Evolutionary conservation across 2,329 filamentous ascomycete genomes (phyloP), one percentile per base, ranked within the genome.

Genomic region (Ramichloridium luteum): DNA sequence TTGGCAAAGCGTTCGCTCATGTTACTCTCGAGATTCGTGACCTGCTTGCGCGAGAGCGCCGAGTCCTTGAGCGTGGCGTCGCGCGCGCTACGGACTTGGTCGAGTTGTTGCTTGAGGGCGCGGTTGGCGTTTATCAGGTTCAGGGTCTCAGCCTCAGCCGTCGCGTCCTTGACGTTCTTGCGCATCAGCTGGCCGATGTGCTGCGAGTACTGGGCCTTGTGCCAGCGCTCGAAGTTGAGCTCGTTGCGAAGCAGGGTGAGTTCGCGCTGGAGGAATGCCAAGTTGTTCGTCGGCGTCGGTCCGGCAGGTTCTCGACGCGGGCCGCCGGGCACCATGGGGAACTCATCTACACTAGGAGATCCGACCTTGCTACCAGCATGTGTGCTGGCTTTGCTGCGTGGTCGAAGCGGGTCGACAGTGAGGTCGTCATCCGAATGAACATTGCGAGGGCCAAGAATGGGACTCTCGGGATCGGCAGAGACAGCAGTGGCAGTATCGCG

Each of bases 161-260:
- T 79, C 5, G 80, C 80, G 52, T 86, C 79, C 41, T 72, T 72
- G 41, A 88, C 73, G 36, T 84, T 77, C 39, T 76, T 75, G 10
- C 80, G 68, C 44, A 81, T 77, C 25, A 90, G 59, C 47, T 83
- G 79, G 1, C 80, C 80, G 49, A 90, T 86, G 37, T 88, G 80
- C 2, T 77, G 72, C 43, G 86, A 72, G 52, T 88, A 82, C 48
- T 90, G 82, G 41, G 84, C 74, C 51, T 86, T 88, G 47, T 88
- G 68, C 54, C 84, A 88, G 15, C 80, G 69, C 53, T 90, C 83
- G 48, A 88, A 90, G 42, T 80, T 81, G 26, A 90, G 63, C 45
- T 90, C 81, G 39, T 86, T 90, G 27, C 78, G 74, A 8, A 90
- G 57, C 2, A 86, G 60, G 32, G 84, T 69, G n/a, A 84, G 70